These are phyloP conservation scores for Fusarium sp. DNA, from an alignment of 2,329 filamentous ascomycete genomes.

Conservation along the genomic window DNA sequence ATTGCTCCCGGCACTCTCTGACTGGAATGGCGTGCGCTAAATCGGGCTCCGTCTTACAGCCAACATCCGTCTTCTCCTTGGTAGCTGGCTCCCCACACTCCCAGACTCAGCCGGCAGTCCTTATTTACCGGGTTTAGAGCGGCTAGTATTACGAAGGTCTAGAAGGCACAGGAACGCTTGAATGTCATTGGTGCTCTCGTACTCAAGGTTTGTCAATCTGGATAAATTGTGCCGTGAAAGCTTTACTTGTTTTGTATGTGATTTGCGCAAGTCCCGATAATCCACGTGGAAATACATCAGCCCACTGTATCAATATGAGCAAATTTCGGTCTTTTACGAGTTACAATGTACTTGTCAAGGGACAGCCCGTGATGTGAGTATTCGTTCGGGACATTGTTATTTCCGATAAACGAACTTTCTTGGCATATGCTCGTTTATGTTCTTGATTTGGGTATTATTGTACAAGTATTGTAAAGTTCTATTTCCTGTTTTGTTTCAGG, in stretches of 20 bases:
- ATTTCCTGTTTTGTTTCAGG: constrained; percentile 16
- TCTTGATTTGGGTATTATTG: neutral
- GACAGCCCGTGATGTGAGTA: neutral
- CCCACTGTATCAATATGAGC: neutral
- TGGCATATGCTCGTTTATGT: neutral
- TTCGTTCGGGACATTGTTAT: neutral
- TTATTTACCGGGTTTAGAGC: constrained; percentile 10
- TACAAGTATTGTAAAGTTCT: constrained; percentile 10
- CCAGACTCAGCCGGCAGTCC: neutral
- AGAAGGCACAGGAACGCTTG: neutral
- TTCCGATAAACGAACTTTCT: neutral
- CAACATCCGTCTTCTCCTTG: neutral
- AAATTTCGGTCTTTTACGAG: neutral
- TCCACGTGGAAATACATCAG: constrained; percentile 20
- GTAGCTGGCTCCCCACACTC: neutral
- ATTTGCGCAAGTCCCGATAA: constrained; percentile 20
- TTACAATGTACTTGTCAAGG: neutral
- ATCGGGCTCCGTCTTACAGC: neutral
- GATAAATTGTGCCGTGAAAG: constrained; percentile 2
- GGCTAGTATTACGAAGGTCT: neutral
- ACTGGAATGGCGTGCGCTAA: neutral
- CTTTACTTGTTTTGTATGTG: constrained; percentile 10
- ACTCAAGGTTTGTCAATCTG: neutral
- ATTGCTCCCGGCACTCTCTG: neutral
- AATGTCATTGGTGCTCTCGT: constrained; percentile 17